Evolutionary conservation across 331 rosid species (phyloP).

Genomic region (Malus hybrid): DNA sequence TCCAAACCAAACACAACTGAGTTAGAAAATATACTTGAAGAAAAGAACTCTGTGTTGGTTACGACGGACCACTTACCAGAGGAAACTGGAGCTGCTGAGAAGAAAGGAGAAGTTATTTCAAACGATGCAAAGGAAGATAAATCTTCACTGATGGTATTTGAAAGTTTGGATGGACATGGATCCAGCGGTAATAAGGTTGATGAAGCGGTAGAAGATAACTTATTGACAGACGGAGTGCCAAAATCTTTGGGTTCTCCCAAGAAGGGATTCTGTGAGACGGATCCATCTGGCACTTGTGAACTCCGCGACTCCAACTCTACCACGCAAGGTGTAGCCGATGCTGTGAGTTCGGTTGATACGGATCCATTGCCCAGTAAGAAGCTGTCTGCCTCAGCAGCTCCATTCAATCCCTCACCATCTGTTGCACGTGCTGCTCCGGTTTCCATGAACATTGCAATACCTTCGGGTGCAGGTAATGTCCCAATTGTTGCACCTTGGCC

Average conservation of each 20-base stretch:
- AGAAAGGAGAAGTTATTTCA: conserved; percentile 39
- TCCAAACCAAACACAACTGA: conserved; percentile 28
- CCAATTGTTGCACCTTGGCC: conserved; percentile 80
- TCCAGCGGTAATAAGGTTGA: conserved; percentile 32
- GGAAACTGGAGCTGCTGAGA: conserved; percentile 37
- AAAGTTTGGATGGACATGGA: conserved; percentile 33
- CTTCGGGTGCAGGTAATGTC: conserved; percentile 53
- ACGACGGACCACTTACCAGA: conserved; percentile 33
- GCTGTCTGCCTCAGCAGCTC: conserved; percentile 94
- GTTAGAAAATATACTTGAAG: conserved; percentile 28
- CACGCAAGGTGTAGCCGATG: conserved; percentile 44
- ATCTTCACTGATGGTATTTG: conserved; percentile 19
- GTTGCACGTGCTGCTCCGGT: conserved; percentile 62
- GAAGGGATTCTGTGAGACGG: conserved; percentile 31
- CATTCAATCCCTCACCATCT: conserved; percentile 79
- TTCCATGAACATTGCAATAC: conserved; percentile 60
- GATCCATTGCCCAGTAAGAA: conserved; percentile 42
- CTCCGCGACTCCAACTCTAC: conserved; percentile 29
- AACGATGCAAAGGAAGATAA: conserved; percentile 30
- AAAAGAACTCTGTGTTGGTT: conserved; percentile 21
- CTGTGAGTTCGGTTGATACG: conserved; percentile 38
- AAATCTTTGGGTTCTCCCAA: conserved; percentile 31
- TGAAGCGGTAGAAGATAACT: conserved; percentile 33
- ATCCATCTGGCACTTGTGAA: conserved; percentile 39
- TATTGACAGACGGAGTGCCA: conserved; percentile 23